These are phyloP conservation scores for Nakazawaea laoshanensis DNA, from an alignment of 805 yeast genomes.

Conservation along the genomic window DNA sequence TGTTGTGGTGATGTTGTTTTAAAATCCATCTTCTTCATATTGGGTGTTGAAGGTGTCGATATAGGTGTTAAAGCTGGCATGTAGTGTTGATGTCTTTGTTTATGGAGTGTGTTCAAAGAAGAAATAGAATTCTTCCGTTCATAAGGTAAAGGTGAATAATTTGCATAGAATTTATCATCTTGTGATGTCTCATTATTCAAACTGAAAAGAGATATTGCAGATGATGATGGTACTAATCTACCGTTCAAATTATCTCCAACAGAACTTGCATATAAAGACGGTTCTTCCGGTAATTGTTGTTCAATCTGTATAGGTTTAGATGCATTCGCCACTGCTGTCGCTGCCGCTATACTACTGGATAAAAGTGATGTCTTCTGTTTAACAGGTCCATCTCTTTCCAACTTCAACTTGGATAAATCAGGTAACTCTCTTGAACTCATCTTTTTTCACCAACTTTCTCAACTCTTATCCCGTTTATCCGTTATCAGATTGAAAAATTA, in stretches of 20 bases:
- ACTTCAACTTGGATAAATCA: conserved; percentile 4
- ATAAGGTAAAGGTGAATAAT: background rate
- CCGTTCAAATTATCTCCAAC: conserved; percentile 25
- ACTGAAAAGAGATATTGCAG: conserved; percentile 26
- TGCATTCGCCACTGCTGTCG: conserved; percentile 1
- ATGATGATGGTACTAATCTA: conserved; percentile 24
- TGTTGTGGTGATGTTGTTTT: conserved; percentile 9
- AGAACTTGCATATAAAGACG: conserved; percentile 23
- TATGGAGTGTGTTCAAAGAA: conserved; percentile 4
- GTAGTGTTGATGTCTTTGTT: conserved; percentile 11
- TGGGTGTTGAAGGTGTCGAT: conserved; percentile 4
- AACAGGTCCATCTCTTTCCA: background rate
- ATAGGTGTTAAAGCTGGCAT: conserved; percentile 8
- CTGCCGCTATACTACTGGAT: conserved; percentile 8
- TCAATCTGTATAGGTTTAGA: conserved; percentile 2
- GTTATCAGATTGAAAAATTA: no score
- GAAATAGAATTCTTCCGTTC: conserved; percentile 7
- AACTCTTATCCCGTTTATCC: no score
- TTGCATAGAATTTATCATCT: no score
- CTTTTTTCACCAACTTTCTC: no score
- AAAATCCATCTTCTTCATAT: background rate
- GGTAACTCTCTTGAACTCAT: background rate
- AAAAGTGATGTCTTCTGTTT: conserved; percentile 5
- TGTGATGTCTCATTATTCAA: conserved; percentile 15
- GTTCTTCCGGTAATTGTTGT: conserved; percentile 7